Base-by-base conservation (phyloP, 495 filamentous ascomycete genomes). In the Penicillium bialowiezense region DNA sequence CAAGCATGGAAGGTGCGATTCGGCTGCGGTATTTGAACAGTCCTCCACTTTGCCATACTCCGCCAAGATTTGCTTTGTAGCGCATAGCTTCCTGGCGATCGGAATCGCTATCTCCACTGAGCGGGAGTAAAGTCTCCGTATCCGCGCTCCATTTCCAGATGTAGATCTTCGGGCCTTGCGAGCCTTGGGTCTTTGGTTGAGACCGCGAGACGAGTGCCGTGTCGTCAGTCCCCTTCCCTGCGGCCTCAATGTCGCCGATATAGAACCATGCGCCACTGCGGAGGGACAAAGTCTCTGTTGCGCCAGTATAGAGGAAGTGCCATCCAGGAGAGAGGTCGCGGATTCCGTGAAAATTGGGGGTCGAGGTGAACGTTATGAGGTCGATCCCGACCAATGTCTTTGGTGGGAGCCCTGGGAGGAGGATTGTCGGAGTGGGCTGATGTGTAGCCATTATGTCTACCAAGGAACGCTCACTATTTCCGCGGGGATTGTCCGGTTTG, bases 231-330 rank as follows among this genome's bases (percentile, higher is more conserved):
- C 41, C 24, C n/a, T 52, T 35, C 19, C 55, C 53, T 34, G 51
- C 42, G 7, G 38, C 34, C 34, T 36, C 33, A 44, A 63, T 45
- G 53, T 73, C 64, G 6, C 65, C 64, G 32, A 87, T 68, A 44
- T 76, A 67, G 63, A 86, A 82, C 83, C 83, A 87, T 32, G 74
- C 72, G 7, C 83, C 83, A 51, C 80, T 74, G 10, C 83, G 73
- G 12, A 84, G 61, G 5, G 82, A 82, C 19, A 81, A 63, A 12
- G 75, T 76, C 20, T 75, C 65, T 36, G 75, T 81, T 19, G 79
- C 74, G 18, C 79, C 71, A 0, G 76, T 80, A 58, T 84, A 87
- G 14, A 83, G 62, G 53, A 85, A 84, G 51, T 87, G 83, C 69
- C 73, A 80, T 35, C 82, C 81, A 2, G 59, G 38, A 1, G 83